Conservation (phyloP, 208 protist genomes). For the Wallacemonas sp. region DNA sequence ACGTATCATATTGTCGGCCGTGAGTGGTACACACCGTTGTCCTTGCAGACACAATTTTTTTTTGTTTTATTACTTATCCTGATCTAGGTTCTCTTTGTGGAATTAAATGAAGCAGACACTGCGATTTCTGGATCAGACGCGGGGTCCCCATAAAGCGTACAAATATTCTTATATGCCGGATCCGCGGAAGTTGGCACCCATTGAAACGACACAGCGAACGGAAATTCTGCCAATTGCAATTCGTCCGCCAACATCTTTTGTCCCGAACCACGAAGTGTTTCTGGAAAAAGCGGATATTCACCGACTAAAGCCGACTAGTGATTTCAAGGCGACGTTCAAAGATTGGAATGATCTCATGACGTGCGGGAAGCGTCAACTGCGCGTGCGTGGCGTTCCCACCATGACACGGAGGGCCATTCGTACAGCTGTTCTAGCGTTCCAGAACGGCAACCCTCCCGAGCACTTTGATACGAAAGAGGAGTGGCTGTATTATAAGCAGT, state of each 20-base stretch:
- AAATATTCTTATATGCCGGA: conserved; percentile 93
- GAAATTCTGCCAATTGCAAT: conserved; percentile 86
- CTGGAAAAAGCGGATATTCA: conserved; percentile 86
- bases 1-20: no score
- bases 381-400: conserved; percentile 71
- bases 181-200: conserved; percentile 88
- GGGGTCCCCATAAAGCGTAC: conserved; percentile 88
- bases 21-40: background rate
- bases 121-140: conserved; percentile 71
- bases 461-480: conserved; percentile 90
- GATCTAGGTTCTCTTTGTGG: conserved; percentile 23
- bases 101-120: conserved; percentile 18
- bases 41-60: conserved; percentile 17
- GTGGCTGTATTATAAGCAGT: conserved; percentile 91
- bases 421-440: conserved; percentile 72
- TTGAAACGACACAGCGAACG: conserved; percentile 74
- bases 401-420: conserved; percentile 78
- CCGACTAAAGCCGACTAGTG: conserved; percentile 76
- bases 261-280: conserved; percentile 90
- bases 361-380: conserved; percentile 77
- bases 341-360: conserved; percentile 93
- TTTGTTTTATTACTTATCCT: conserved; percentile 26
- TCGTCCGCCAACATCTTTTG: conserved; percentile 81
- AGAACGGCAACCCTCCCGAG: conserved; percentile 87
- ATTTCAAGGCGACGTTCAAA: conserved; percentile 89